A percentile compares a stretch with the other conserved stretches of the same genome.
Evolutionary conservation across 352 stramenopile genomes (phyloP).

Genomic region (Globisporangium spinosum): DNA sequence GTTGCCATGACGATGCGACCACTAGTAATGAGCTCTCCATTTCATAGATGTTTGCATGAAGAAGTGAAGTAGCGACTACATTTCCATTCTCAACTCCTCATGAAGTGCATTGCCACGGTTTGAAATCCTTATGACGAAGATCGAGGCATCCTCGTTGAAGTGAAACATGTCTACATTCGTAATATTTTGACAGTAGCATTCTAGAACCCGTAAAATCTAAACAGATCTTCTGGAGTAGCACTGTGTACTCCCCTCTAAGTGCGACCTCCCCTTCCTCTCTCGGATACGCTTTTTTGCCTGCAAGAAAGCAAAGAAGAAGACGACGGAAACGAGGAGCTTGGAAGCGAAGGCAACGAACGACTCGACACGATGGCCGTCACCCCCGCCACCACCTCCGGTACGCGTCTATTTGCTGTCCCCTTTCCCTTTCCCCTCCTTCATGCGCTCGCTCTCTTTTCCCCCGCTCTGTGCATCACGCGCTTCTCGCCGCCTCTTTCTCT

Average conservation of each 20-base stretch:
- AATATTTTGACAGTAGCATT: slow-evolving; percentile 1
- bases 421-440: background rate
- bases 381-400: slow-evolving; percentile 16
- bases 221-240: background rate
- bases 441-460: background rate
- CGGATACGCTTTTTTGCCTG: slow-evolving; percentile 14
- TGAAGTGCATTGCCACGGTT: background rate
- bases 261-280: slow-evolving; percentile 11
- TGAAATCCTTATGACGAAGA: no score
- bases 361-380: slow-evolving; percentile 15
- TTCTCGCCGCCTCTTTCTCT: background rate
- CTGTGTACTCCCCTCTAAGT: background rate
- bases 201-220: slow-evolving; percentile 5
- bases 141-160: slow-evolving; percentile 6
- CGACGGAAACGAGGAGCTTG: slow-evolving; percentile 2
- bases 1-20: background rate
- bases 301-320: slow-evolving; percentile 14
- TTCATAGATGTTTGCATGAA: background rate
- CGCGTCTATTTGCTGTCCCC: background rate
- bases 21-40: background rate
- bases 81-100: background rate
- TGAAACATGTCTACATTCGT: slow-evolving; percentile 1
- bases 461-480: background rate
- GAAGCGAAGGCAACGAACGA: background rate
- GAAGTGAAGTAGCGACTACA: background rate